Conservation (phyloP, 345 rosid species). For the Linum lewisii region DNA sequence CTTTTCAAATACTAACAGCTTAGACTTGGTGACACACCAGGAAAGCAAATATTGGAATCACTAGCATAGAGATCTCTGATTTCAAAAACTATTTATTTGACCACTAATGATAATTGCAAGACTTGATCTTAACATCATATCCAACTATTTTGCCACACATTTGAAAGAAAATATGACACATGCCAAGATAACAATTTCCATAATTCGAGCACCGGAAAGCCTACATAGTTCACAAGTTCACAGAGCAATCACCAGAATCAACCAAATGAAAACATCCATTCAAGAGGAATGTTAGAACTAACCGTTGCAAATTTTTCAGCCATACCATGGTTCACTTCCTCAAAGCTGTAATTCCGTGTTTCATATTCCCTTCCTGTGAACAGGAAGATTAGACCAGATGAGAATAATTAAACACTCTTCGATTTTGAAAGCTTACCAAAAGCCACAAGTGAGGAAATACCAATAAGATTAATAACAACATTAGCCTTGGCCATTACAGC, state of each 20-base stretch:
- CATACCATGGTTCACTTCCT: conserved; percentile 77
- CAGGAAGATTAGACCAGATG: background rate
- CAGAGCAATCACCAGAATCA: background rate
- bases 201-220: background rate
- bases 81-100: too few species aligned
- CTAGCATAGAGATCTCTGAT: background rate
- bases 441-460: conserved; percentile 26
- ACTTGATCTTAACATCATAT: background rate
- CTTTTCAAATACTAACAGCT: too few species aligned
- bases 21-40: background rate
- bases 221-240: background rate
- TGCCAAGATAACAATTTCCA: background rate
- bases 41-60: background rate
- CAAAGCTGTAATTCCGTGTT: conserved; percentile 94
- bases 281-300: conserved; percentile 18
- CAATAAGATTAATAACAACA: conserved; percentile 91
- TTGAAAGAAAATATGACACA: too few species aligned
- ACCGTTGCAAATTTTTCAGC: conserved; percentile 81
- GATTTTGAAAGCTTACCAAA: background rate
- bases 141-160: too few species aligned
- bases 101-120: background rate
- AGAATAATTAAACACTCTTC: background rate
- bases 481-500: conserved; percentile 99
- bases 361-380: conserved; percentile 80
- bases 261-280: background rate